These are phyloP conservation scores for Zymoseptoria tritici DNA, from an alignment of 2,329 filamentous ascomycete species.

Conservation along the genomic window DNA sequence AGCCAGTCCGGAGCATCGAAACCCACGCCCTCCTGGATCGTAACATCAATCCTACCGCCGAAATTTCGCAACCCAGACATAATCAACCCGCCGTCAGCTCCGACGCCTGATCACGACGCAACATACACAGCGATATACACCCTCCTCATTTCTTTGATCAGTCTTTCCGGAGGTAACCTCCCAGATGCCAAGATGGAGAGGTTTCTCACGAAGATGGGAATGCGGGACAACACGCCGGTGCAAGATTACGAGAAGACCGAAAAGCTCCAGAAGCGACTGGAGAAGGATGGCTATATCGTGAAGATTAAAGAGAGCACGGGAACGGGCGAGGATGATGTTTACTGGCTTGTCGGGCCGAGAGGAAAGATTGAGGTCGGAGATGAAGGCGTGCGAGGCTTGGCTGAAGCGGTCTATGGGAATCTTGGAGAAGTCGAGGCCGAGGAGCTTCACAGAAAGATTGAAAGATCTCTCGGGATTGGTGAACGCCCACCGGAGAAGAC, in stretches of 20 bases:
- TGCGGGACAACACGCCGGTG: constrained; percentile 61
- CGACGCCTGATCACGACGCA: constrained; percentile 62
- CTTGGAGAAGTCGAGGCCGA: constrained; percentile 21
- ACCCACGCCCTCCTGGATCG: constrained; percentile 55
- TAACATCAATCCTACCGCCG: constrained; percentile 64
- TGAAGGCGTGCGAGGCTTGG: constrained; percentile 65
- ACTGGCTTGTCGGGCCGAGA: constrained; percentile 77
- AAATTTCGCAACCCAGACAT: constrained; percentile 59
- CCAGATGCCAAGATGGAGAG: constrained; percentile 71
- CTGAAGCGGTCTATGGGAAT: constrained; percentile 48
- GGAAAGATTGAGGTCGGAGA: constrained; percentile 78
- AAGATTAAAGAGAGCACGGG: constrained; percentile 60
- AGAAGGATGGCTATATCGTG: constrained; percentile 75
- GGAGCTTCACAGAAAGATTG: constrained; percentile 29
- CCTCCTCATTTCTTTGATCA: constrained; percentile 68
- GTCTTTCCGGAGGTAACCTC: constrained; percentile 62
- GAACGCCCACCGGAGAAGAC: constrained; percentile 9
- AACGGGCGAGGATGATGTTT: constrained; percentile 63
- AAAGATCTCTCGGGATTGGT: constrained; percentile 27
- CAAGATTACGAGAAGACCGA: constrained; percentile 58
- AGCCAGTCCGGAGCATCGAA: constrained; percentile 38
- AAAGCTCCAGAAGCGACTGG: constrained; percentile 63
- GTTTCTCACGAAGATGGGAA: constrained; percentile 66
- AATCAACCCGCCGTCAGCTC: constrained; percentile 59
- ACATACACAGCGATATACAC: constrained; percentile 76